These are phyloP conservation scores for Tylopilus cervinicoccineus DNA, from an alignment of 768 basidiomycete genomes.

Conservation along the genomic window DNA sequence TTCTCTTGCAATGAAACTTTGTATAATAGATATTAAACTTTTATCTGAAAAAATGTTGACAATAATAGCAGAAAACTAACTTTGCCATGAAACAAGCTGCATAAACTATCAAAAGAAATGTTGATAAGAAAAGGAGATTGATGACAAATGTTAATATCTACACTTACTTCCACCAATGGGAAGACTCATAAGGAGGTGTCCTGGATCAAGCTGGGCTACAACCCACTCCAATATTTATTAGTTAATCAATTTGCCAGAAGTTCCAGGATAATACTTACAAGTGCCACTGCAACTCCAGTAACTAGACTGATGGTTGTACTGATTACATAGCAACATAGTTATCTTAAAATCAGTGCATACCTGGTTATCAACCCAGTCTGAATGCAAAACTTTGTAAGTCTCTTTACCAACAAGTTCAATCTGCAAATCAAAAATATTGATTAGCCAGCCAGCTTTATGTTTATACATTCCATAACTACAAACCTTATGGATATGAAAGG, in stretches of 20 bases:
- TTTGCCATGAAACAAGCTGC: constrained; percentile 28
- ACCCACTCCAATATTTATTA: constrained; percentile 15
- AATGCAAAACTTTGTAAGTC: constrained; percentile 15
- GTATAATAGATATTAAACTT: neutral
- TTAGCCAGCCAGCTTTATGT: neutral
- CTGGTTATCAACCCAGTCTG: constrained; percentile 29
- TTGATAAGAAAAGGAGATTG: neutral
- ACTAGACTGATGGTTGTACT: constrained; percentile 9
- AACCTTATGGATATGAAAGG: constrained; percentile 13
- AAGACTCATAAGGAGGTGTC: constrained; percentile 23
- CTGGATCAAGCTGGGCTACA: constrained; percentile 10
- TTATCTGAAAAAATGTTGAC: neutral
- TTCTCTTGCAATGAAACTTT: constrained; percentile 25
- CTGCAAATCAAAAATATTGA: neutral
- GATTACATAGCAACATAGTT: neutral
- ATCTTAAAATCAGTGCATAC: constrained; percentile 2
- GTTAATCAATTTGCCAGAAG: neutral
- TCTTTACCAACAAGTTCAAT: constrained; percentile 13
- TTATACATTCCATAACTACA: neutral
- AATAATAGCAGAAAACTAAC: constrained; percentile 18
- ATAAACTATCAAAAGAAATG: constrained; percentile 18
- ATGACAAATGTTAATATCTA: too few species aligned
- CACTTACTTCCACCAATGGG: constrained; percentile 24
- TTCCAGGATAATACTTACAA: constrained; percentile 15
- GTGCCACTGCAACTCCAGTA: constrained; percentile 4